A percentile compares a stretch with the other conserved stretches of the same genome.
Conservation (phyloP, 306 rosid genomes). For the Cucurbita ficifolia region DNA sequence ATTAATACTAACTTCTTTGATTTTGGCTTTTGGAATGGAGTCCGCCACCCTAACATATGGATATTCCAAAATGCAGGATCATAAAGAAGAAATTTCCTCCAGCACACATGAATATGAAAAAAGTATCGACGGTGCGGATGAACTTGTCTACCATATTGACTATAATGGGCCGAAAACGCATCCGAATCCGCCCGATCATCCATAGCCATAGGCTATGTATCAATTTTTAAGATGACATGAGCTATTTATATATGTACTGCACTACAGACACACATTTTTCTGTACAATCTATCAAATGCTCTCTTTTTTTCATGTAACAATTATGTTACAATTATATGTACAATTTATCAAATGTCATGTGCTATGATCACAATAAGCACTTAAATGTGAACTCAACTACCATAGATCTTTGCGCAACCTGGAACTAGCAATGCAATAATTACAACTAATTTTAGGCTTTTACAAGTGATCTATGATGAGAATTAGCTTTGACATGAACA, state of each 20-base stretch:
- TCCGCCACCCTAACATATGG: neutral
- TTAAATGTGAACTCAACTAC: neutral
- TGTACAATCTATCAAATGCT: neutral
- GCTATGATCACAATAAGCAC: neutral
- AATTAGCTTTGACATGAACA: neutral
- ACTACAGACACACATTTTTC: neutral
- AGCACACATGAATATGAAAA: slow-evolving; percentile 13
- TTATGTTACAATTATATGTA: neutral
- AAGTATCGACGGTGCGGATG: slow-evolving; percentile 21
- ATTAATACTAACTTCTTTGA: neutral
- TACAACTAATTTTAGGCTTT: neutral
- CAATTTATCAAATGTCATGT: too few species aligned
- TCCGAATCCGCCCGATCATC: slow-evolving; percentile 74
- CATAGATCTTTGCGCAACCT: neutral
- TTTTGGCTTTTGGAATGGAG: neutral
- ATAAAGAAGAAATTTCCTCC: slow-evolving; percentile 23
- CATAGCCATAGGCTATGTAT: slow-evolving; percentile 10
- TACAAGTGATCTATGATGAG: neutral
- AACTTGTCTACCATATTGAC: slow-evolving; percentile 59
- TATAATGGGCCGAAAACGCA: slow-evolving; percentile 89
- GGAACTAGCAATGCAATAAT: neutral
- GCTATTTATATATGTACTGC: slow-evolving; percentile 3
- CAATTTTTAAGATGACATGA: neutral
- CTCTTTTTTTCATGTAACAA: neutral
- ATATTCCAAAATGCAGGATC: slow-evolving; percentile 38